Percentiles rank a stretch among this genome's conserved stretches.
phyloP scores from a whole-genome alignment of 768 basidiomycete species.

The Cystofilobasidium macerans region DNA sequence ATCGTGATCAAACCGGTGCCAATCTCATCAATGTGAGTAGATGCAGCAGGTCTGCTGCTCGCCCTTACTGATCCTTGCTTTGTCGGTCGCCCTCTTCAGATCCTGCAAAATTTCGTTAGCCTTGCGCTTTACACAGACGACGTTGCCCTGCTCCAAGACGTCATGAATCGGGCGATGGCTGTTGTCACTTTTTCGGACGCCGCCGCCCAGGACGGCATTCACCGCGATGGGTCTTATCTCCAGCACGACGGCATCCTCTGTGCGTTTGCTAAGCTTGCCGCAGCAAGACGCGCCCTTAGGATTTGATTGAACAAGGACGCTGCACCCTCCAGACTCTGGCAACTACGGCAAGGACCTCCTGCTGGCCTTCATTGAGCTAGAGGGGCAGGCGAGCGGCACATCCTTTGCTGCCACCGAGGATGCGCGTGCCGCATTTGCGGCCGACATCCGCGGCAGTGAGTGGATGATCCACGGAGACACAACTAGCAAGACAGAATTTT shows the following conservation, averaged over 20 bases:
- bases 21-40: slow-evolving; percentile 40
- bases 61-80: not conserved
- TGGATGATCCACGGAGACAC: slow-evolving; percentile 64
- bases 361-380: slow-evolving; percentile 54
- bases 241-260: slow-evolving; percentile 52
- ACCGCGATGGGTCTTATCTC: slow-evolving; percentile 42
- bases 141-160: slow-evolving; percentile 41
- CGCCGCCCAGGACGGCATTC: slow-evolving; percentile 51
- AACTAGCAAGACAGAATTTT: slow-evolving; percentile 51
- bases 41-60: not conserved
- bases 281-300: not conserved
- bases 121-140: slow-evolving; percentile 38
- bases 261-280: slow-evolving; percentile 42
- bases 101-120: slow-evolving; percentile 54
- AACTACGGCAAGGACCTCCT: slow-evolving; percentile 48
- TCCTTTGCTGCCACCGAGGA: slow-evolving; percentile 44
- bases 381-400: slow-evolving; percentile 53
- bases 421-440: slow-evolving; percentile 46
- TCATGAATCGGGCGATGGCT: slow-evolving; percentile 30
- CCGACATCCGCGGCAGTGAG: slow-evolving; percentile 49
- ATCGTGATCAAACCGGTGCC: slow-evolving; percentile 51
- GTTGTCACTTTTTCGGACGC: slow-evolving; percentile 27
- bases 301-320: not conserved
- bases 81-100: slow-evolving; percentile 42
- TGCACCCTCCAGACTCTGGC: slow-evolving; percentile 30